Base-by-base conservation (phyloP, 2,329 filamentous ascomycete genomes). In the Coniochaeta prunicola region DNA sequence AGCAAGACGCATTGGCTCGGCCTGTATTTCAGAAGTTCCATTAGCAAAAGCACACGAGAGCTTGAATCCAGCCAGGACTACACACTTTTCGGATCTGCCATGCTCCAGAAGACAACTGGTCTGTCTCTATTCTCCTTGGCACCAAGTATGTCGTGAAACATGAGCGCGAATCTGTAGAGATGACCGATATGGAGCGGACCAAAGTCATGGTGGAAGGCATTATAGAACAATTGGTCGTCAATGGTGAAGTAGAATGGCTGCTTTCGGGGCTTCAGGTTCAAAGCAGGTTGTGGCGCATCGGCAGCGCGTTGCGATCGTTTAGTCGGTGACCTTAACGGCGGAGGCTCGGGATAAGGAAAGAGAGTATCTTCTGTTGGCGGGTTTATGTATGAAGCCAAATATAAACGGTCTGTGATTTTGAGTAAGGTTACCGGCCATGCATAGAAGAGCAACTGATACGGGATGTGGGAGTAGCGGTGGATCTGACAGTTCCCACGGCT, bases 121-220 rank as follows among this genome's bases (percentile, higher is more conserved):
- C 91, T 83, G 64, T 92, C 87, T 76, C 92, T 90, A 74, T 96
- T 97, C 68, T 91, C 90, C 63, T 92, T 91, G 60, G 92, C 91
- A 17, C 91, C 93, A 36, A 99, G 82, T 53, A 97, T 91, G 67
- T 97, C 93, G 71, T 99, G 94, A 71, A 99, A 91, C 68, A 93
- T 88, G 58, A 97, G 90, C 4, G 94, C 93, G 73, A 97, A 99
- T 63, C 94, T 86, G 80, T 97, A 99, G 42, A 99, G 79, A 73
- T 99, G 94, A 28, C 94, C 94, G 66, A 99, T 96, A 78, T 99
- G 94, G 60, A 99, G 80, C 68, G 94, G 94, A 68, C 94, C 94
- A 73, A 99, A 99, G 76, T 99, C 94, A 69, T 96, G 92, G 76
- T 97, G 92, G 76, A 99, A 99, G 33, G 93, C 92, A 74, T 99